A percentile compares a stretch with the other conserved stretches of the same genome.
Conservation (phyloP, 2,329 filamentous ascomycete species). For the Fusarium anguioides region DNA sequence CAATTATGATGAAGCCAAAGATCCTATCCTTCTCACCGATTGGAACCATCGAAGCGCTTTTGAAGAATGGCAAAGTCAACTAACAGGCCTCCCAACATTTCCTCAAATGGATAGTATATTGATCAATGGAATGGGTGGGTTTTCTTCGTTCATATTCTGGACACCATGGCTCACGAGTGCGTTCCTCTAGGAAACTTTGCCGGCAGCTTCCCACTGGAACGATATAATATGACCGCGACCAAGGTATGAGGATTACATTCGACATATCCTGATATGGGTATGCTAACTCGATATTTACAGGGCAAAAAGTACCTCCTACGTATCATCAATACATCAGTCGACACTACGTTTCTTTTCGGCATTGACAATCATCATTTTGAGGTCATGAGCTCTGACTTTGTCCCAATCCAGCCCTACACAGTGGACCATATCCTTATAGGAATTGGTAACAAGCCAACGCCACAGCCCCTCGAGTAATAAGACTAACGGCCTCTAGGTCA, state of each 20-base stretch:
- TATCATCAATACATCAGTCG: slow-evolving; percentile 4
- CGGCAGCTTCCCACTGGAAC: background rate
- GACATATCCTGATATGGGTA: background rate
- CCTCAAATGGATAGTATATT: slow-evolving; percentile 15
- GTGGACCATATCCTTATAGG: background rate
- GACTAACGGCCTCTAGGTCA: background rate
- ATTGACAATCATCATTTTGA: background rate
- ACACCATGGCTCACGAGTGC: too few relatives aligned
- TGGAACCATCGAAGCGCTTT: slow-evolving; percentile 19
- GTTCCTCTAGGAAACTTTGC: slow-evolving; percentile 3
- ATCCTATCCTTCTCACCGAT: slow-evolving; percentile 8
- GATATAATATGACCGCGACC: slow-evolving; percentile 8
- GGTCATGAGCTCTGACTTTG: slow-evolving; percentile 1
- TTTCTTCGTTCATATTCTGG: too few relatives aligned
- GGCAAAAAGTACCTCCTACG: background rate
- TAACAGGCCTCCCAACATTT: background rate
- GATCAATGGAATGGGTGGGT: slow-evolving; percentile 2
- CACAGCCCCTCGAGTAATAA: too few relatives aligned
- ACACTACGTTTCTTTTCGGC: background rate
- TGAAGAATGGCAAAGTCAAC: slow-evolving; percentile 4
- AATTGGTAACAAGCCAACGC: background rate
- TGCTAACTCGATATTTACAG: background rate
- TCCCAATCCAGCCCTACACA: background rate
- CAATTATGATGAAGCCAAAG: background rate
- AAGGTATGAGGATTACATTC: background rate